phyloP scores from a whole-genome alignment of 176 grass and related monocot genomes.

The Juncus effusus region DNA sequence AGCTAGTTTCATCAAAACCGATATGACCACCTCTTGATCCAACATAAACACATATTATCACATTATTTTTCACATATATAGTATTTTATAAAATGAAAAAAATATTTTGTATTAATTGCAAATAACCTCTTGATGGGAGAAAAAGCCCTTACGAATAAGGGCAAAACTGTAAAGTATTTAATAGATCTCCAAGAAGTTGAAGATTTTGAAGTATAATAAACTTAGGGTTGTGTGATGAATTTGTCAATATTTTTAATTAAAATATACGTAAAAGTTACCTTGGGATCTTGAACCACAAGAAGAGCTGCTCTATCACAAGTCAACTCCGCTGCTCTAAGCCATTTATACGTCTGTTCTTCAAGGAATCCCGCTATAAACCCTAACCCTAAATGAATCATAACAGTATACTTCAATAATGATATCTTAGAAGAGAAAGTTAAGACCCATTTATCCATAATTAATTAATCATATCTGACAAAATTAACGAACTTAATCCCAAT shows the following conservation, averaged over 20 bases:
- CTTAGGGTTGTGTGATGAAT: too few relatives aligned
- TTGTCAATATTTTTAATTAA: not conserved
- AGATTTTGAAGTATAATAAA: too few relatives aligned
- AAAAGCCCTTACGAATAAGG: not conserved
- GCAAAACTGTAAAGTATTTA: not conserved
- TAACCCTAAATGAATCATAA: slow-evolving; percentile 43
- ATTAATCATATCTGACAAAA: too few relatives aligned
- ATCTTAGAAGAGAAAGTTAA: not conserved
- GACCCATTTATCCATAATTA: too few relatives aligned
- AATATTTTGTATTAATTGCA: too few relatives aligned
- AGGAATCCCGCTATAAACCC: slow-evolving; percentile 71
- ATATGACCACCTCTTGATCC: slow-evolving; percentile 93
- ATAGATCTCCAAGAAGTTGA: too few relatives aligned
- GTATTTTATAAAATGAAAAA: too few relatives aligned
- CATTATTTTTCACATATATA: slow-evolving; percentile 3
- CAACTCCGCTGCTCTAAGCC: slow-evolving; percentile 87
- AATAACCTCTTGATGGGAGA: too few relatives aligned
- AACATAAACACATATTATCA: slow-evolving; percentile 24
- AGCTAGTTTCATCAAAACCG: slow-evolving; percentile 93
- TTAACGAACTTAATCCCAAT: too few relatives aligned
- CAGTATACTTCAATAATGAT: not conserved
- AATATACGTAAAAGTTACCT: slow-evolving; percentile 39
- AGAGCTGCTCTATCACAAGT: slow-evolving; percentile 95
- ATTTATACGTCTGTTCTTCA: slow-evolving; percentile 86
- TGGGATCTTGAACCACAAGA: slow-evolving; percentile 82